Evolutionary conservation across 2,329 filamentous ascomycete genomes (phyloP).

Genomic region (Epichloe amarillans): DNA sequence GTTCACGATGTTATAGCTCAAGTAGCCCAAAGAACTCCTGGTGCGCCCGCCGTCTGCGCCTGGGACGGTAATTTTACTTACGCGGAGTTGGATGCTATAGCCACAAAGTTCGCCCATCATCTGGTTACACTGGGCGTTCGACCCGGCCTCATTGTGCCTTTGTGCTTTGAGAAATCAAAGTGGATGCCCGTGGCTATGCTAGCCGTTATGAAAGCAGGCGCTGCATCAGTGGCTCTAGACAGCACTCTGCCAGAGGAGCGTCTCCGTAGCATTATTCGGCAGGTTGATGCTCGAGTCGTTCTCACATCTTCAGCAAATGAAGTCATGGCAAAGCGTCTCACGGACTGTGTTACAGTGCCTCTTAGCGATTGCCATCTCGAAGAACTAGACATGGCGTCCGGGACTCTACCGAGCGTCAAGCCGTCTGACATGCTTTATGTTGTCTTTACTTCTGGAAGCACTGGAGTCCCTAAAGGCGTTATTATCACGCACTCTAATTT

Average conservation of each 20-base stretch:
- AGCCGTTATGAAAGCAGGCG: slow-evolving; percentile 21
- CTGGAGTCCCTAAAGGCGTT: slow-evolving; percentile 11
- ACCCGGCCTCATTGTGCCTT: slow-evolving; percentile 14
- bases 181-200: slow-evolving; percentile 19
- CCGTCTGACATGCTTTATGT: slow-evolving; percentile 2
- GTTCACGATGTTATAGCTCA: not conserved
- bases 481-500: slow-evolving; percentile 8
- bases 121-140: slow-evolving; percentile 9
- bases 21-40: not conserved
- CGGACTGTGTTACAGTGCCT: not conserved
- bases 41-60: slow-evolving; percentile 5
- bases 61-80: slow-evolving; percentile 17
- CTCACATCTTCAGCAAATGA: slow-evolving; percentile 1
- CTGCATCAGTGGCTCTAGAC: slow-evolving; percentile 8
- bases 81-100: slow-evolving; percentile 7
- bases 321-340: not conserved
- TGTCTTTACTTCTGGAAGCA: slow-evolving; percentile 12
- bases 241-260: slow-evolving; percentile 5
- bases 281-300: slow-evolving; percentile 1
- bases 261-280: slow-evolving; percentile 1
- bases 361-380: not conserved
- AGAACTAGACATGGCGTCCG: not conserved
- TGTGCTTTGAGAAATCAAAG: slow-evolving; percentile 23
- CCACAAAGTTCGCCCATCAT: slow-evolving; percentile 5
- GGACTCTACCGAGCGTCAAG: not conserved